Evolutionary conservation across 805 yeast species (phyloP).

Genomic region (Schwanniomyces sp.): DNA sequence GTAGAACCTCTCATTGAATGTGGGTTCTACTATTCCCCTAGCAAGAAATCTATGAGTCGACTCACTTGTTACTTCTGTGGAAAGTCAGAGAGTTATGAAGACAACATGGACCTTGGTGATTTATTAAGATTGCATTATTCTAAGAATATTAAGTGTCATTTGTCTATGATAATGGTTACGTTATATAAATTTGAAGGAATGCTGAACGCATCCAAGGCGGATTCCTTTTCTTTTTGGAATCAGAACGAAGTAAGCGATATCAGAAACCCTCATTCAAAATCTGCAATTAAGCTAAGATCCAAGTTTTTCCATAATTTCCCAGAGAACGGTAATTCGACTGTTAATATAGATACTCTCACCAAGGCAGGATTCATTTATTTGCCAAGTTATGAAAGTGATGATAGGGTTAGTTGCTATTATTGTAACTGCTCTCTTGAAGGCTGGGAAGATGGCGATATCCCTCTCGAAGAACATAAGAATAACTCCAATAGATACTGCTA

Average conservation of each 20-base stretch:
- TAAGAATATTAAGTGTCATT: slow-evolving; percentile 11
- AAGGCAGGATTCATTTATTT: slow-evolving; percentile 46
- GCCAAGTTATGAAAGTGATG: slow-evolving; percentile 28
- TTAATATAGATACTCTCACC: slow-evolving; percentile 42
- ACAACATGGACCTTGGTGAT: slow-evolving; percentile 1
- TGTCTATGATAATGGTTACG: slow-evolving; percentile 10
- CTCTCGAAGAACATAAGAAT: slow-evolving; percentile 52
- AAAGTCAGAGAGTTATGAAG: slow-evolving; percentile 25
- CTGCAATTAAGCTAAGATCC: slow-evolving; percentile 30
- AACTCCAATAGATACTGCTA: slow-evolving; percentile 22
- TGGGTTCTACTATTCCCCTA: slow-evolving; percentile 63
- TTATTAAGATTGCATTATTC: slow-evolving; percentile 5
- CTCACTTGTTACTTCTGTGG: slow-evolving; percentile 61
- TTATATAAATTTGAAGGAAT: slow-evolving; percentile 5
- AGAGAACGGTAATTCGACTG: slow-evolving; percentile 39
- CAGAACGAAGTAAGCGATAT: slow-evolving; percentile 18
- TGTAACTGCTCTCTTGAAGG: slow-evolving; percentile 27
- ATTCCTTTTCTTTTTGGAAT: slow-evolving; percentile 12
- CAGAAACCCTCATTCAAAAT: slow-evolving; percentile 30
- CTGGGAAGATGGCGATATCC: slow-evolving; percentile 69
- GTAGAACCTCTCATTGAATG: slow-evolving; percentile 43
- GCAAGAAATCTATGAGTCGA: slow-evolving; percentile 44
- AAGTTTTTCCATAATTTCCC: slow-evolving; percentile 43
- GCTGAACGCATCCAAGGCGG: neutral
- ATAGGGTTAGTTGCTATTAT: slow-evolving; percentile 32